Base-by-base conservation (phyloP, 139 green algal species). In the Gonium pectorale region DNA sequence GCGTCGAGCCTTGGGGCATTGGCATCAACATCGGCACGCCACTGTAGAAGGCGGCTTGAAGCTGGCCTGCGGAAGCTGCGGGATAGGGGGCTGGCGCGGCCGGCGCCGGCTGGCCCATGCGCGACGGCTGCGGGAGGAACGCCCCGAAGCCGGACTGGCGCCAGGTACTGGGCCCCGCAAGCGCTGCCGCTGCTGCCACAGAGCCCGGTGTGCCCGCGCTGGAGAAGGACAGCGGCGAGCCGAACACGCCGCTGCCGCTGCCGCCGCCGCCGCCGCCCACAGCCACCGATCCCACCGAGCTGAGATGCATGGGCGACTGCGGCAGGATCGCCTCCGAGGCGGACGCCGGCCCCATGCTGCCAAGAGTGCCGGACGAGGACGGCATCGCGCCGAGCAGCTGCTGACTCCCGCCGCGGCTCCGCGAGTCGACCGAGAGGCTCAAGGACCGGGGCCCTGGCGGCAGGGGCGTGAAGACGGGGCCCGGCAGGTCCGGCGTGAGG, bases 401-500 rank as follows among this genome's bases (percentile, higher is more conserved):
- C n/a, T n/a, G n/a, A n/a, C n/a, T n/a, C n/a, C n/a, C n/a, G n/a
- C n/a, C n/a, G n/a, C n/a, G n/a, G n/a, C n/a, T n/a, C n/a, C n/a
- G n/a, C n/a, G n/a, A n/a, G n/a, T n/a, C n/a, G n/a, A n/a, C n/a
- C n/a, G 15, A n/a, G 31, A 33, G 56, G 15, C 56, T 27, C 19
- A 56, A 40, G 33, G 22, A 51, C n/a, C 17, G 43, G n/a, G 31
- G 24, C 7, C 5, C 8, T 9, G 62, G 29, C 62, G 26, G 1
- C 44, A 62, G 74, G 27, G 27, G 74, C 37, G 54, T 9, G 54
- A 81, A 70, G 38, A 38, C 24, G 37, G 74, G 74, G 9, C 74
- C 74, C 1, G 74, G 74, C 24, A 81, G 54, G 56, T 81, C 74
- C 21, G 74, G 74, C 0, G 74, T 81, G 59, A 69, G 27, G 54